Base-by-base conservation (phyloP, 257 asterid genomes). In the Lantana camara region DNA sequence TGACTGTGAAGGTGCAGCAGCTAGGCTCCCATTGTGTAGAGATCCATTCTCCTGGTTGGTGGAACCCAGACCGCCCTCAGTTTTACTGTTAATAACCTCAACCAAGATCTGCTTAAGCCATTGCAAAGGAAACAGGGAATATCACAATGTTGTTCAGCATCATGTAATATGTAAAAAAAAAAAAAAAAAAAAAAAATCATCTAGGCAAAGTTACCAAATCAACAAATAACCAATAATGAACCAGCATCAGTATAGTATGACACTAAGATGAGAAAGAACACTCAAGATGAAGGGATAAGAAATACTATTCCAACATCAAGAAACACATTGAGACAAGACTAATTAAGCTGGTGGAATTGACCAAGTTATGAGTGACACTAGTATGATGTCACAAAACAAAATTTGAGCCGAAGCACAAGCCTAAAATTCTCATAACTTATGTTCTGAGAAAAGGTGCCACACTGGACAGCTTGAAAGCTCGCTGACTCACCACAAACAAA, bases 31-130 rank as follows among this genome's bases (percentile, higher is more conserved):
- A 74, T 88, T 88, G 56, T 77, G 75, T 42, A 76, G 67, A 57
- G 87, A 75, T 63, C 95, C 97, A 72, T 90, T 88, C 77, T 80
- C 95, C 60, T 56, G 83, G 69, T 64, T 73, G 65, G 92, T 73
- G 65, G 92, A 75, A 76, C 68, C 73, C 57, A 70, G 32, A 60
- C 67, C 76, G 50, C 85, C 84, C 63, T 85, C 90, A 42, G 73
- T 19, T 34, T 73, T 74, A 60, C 70, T 59, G 72, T 68, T 72
- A 42, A 75, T 60, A 55, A 88, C 86, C 85, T 90, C 99, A 61
- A 94, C 90, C 82, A 94, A 77, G 60, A 94, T 90, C 97, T 94
- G 92, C 19, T 64, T 66, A 77, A 66, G 60, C 13, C 64, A 67
- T 72, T 48, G 69, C 68, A 77, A 57, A 63, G 19, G n/a, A 76